These are phyloP conservation scores for Rhazya stricta DNA, from an alignment of 257 asterid species.

Conservation along the genomic window DNA sequence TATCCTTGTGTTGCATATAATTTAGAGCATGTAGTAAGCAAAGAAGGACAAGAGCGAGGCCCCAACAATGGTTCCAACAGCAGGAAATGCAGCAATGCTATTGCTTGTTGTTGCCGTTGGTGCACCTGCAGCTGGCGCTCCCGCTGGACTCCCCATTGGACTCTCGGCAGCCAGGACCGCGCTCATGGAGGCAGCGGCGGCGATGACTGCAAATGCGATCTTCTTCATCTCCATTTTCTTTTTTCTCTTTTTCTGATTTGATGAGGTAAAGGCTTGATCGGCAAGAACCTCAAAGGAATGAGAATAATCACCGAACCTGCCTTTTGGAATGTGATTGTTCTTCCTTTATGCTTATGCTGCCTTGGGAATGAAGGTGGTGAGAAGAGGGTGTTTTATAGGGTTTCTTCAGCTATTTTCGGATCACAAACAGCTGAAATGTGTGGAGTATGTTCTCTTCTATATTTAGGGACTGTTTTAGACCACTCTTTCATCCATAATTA, in stretches of 20 bases:
- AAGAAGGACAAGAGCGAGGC: slow-evolving; percentile 28
- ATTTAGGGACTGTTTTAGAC: no score
- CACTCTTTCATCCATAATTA: no score
- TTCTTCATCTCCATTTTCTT: slow-evolving; percentile 41
- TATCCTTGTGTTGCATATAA: neutral
- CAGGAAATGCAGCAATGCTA: slow-evolving; percentile 12
- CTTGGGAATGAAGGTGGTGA: neutral
- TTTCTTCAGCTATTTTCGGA: neutral
- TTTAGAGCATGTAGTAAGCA: slow-evolving; percentile 21
- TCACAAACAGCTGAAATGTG: neutral
- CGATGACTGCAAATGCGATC: slow-evolving; percentile 28
- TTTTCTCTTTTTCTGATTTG: no score
- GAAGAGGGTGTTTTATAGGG: neutral
- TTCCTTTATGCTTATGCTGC: neutral
- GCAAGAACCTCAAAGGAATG: neutral
- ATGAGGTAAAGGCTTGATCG: neutral
- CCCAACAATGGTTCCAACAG: slow-evolving; percentile 19
- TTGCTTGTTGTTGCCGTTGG: no score
- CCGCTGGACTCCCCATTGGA: neutral
- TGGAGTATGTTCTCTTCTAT: neutral
- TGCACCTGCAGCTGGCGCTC: slow-evolving; percentile 7
- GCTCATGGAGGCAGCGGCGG: slow-evolving; percentile 35
- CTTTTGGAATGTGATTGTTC: neutral
- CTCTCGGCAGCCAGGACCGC: slow-evolving; percentile 29
- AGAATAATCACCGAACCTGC: slow-evolving; percentile 12